Percentiles rank a stretch among this genome's conserved stretches.
Conservation (phyloP, 2,329 filamentous ascomycete genomes). For the Colletotrichum tofieldiae region DNA sequence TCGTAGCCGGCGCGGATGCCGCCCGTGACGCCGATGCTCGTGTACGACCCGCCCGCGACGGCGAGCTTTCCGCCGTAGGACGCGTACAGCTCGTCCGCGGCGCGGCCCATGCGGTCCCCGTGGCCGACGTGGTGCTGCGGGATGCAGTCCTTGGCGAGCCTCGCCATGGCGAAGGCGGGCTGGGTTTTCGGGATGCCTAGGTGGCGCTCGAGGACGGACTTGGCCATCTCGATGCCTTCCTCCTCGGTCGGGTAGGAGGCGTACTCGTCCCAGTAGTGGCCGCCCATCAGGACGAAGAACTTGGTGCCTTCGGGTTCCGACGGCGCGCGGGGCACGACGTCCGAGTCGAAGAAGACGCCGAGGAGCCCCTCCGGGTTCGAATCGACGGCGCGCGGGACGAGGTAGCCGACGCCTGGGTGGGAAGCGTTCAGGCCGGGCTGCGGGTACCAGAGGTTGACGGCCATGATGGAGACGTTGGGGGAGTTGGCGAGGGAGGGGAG, state of each 20-base stretch:
- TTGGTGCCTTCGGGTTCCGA: slow-evolving; percentile 56
- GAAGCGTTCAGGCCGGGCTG: slow-evolving; percentile 73
- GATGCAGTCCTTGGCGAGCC: slow-evolving; percentile 79
- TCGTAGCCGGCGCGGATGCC: slow-evolving; percentile 67
- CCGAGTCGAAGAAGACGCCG: slow-evolving; percentile 93
- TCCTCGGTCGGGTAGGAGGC: slow-evolving; percentile 74
- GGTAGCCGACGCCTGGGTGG: slow-evolving; percentile 87
- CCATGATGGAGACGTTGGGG: slow-evolving; percentile 86
- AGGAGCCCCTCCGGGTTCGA: slow-evolving; percentile 88
- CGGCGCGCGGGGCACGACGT: slow-evolving; percentile 60
- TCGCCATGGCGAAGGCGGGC: slow-evolving; percentile 74
- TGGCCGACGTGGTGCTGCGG: slow-evolving; percentile 93
- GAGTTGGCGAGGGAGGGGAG: slow-evolving; percentile 68
- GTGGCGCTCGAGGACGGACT: slow-evolving; percentile 79
- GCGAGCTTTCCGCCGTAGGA: slow-evolving; percentile 76
- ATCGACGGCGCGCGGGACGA: slow-evolving; percentile 84
- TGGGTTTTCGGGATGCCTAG: slow-evolving; percentile 75
- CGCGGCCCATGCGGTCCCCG: slow-evolving; percentile 70
- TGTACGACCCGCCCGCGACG: slow-evolving; percentile 73
- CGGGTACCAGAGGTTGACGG: slow-evolving; percentile 90
- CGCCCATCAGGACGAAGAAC: slow-evolving; percentile 92
- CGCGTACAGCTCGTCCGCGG: slow-evolving; percentile 68
- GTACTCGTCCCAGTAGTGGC: slow-evolving; percentile 95
- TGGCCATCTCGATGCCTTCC: slow-evolving; percentile 80
- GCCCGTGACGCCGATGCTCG: slow-evolving; percentile 65